A percentile compares a stretch with the other conserved stretches of the same genome.
phyloP scores from a whole-genome alignment of 2,329 filamentous ascomycete species.

The Chrysosphaeria jannelii region DNA sequence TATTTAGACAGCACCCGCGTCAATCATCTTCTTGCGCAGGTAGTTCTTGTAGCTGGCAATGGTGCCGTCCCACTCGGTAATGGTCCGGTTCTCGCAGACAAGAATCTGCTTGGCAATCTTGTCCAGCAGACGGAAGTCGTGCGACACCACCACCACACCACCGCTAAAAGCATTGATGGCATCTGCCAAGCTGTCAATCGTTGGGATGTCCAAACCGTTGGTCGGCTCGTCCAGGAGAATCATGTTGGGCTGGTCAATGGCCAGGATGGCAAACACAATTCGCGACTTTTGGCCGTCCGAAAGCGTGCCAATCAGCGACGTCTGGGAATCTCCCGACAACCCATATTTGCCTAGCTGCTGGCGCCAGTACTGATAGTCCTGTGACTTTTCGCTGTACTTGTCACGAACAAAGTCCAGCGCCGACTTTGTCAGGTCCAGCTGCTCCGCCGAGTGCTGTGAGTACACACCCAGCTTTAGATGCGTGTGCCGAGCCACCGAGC shows the following conservation, averaged over 20 bases:
- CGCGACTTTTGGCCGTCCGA: conserved; percentile 94
- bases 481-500: conserved; percentile 68
- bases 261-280: conserved; percentile 89
- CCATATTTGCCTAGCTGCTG: conserved; percentile 92
- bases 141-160: conserved; percentile 90
- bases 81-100: conserved; percentile 94
- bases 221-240: conserved; percentile 91
- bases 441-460: conserved; percentile 93
- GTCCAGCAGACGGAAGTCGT: conserved; percentile 97
- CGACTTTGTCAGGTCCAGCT: conserved; percentile 94
- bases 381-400: conserved; percentile 65
- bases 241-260: conserved; percentile 95
- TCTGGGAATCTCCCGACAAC: conserved; percentile 76
- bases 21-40: conserved; percentile 96
- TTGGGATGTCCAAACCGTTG: conserved; percentile 96
- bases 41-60: conserved; percentile 97
- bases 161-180: conserved; percentile 91
- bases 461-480: conserved; percentile 97
- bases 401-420: conserved; percentile 92
- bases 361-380: conserved; percentile 98
- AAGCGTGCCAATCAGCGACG: conserved; percentile 86
- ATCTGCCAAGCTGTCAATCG: conserved; percentile 88
- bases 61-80: conserved; percentile 59
- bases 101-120: conserved; percentile 99
- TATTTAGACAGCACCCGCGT: conserved; percentile 50